These are phyloP conservation scores for Yarrowia sp. DNA, from an alignment of 805 yeast genomes.

Conservation along the genomic window DNA sequence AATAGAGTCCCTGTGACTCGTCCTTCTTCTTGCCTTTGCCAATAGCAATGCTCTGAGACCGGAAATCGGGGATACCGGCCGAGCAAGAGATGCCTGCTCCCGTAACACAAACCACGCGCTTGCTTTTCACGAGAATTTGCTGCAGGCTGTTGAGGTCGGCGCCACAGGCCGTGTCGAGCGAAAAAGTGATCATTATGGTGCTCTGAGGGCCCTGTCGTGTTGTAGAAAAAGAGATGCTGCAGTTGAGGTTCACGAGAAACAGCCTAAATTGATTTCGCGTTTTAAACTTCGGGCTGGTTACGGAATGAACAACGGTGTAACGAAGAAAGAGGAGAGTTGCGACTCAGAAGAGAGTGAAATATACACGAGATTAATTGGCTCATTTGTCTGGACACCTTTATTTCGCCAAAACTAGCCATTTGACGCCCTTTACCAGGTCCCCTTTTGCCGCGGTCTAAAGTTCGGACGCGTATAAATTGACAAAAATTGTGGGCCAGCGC, in stretches of 20 bases:
- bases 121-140: constrained; percentile 47
- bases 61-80: constrained; percentile 78
- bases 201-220: background rate
- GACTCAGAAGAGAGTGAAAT: too few species aligned
- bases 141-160: constrained; percentile 40
- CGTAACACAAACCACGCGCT: constrained; percentile 66
- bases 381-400: too few species aligned
- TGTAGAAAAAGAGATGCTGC: background rate
- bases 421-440: too few species aligned
- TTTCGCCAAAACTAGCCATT: too few species aligned
- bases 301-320: background rate
- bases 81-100: constrained; percentile 97
- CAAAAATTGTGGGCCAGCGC: too few species aligned
- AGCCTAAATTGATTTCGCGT: constrained; percentile 16
- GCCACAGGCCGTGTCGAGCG: constrained; percentile 1
- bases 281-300: constrained; percentile 22
- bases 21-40: constrained; percentile 6
- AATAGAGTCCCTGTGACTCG: constrained; percentile 7
- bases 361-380: background rate
- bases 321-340: background rate
- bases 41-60: background rate
- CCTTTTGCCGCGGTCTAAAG: too few species aligned
- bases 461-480: too few species aligned
- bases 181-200: background rate
- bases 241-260: background rate